Percentiles rank a stretch among this genome's conserved stretches.
Evolutionary conservation across 345 rosid genomes (phyloP).

Genomic region (Ceriops decandra): DNA sequence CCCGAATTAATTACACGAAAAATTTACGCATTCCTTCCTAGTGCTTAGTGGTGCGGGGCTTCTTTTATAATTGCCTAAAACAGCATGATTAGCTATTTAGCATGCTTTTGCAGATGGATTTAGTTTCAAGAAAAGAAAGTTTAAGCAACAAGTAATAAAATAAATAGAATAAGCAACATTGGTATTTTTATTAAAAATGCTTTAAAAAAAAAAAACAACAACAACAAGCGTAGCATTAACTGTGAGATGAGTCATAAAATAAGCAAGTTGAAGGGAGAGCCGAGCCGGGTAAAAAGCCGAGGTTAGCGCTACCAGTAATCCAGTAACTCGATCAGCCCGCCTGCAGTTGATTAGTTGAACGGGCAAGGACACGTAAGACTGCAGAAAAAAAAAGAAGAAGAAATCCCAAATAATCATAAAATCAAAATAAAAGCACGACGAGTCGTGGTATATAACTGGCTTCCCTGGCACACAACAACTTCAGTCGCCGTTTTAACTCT

Average conservation of each 20-base stretch:
- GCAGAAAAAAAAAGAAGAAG: neutral
- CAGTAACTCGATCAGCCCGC: constrained; percentile 25
- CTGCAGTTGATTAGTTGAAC: constrained; percentile 35
- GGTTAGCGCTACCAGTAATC: constrained; percentile 38
- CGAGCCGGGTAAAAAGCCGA: constrained; percentile 55
- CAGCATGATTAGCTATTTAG: neutral
- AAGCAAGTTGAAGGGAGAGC: constrained; percentile 27
- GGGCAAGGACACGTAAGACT: constrained; percentile 45
- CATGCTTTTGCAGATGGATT: neutral
- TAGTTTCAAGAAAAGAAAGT: neutral
- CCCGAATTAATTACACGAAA: too few species aligned
- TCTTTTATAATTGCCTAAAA: too few species aligned
- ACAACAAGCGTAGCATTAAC: neutral
- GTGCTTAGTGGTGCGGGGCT: too few species aligned
- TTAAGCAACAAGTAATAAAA: too few species aligned
- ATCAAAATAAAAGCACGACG: too few species aligned
- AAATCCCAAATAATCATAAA: too few species aligned
- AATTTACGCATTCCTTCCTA: too few species aligned
- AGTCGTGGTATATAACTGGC: constrained; percentile 21
- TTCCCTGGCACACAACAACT: neutral
- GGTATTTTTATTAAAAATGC: too few species aligned
- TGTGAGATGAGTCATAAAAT: neutral
- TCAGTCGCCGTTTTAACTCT: constrained; percentile 20
- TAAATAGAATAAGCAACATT: too few species aligned
- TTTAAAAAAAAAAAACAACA: neutral